Conservation (phyloP, 148 eudicot species). For the Hydrangea macrophylla region DNA sequence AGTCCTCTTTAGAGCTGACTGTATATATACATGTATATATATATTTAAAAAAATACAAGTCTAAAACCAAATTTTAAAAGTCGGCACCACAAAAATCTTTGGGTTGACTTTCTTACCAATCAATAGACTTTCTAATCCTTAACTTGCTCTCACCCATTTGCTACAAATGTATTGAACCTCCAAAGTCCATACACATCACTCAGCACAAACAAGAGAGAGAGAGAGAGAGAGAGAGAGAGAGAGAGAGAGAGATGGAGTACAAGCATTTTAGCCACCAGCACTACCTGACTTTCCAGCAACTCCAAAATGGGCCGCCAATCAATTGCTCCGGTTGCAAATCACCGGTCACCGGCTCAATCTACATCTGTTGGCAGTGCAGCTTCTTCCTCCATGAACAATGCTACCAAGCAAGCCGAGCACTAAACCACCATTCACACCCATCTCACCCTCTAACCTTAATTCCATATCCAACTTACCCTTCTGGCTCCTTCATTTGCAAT, state of each 20-base stretch:
- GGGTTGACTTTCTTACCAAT: too few species aligned
- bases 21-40: too few species aligned
- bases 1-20: too few species aligned
- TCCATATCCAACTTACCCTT: conserved; percentile 28
- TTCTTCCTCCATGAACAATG: conserved; percentile 30
- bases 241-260: conserved; percentile 13
- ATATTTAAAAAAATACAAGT: too few species aligned
- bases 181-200: background rate
- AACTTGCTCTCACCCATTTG: too few species aligned
- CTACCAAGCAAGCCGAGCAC: conserved; percentile 22
- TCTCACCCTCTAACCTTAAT: conserved; percentile 21
- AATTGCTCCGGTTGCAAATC: conserved; percentile 27
- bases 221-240: background rate
- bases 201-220: background rate
- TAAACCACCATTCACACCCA: conserved; percentile 25
- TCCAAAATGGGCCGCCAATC: background rate
- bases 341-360: background rate
- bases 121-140: too few species aligned
- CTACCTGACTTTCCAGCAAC: conserved; percentile 9
- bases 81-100: too few species aligned
- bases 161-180: too few species aligned
- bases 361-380: conserved; percentile 23
- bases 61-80: too few species aligned
- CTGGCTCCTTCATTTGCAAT: conserved; percentile 19
- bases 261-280: conserved; percentile 34